Evolutionary conservation across 495 filamentous ascomycete species (phyloP).

Genomic region (Lophium mytilinum): DNA sequence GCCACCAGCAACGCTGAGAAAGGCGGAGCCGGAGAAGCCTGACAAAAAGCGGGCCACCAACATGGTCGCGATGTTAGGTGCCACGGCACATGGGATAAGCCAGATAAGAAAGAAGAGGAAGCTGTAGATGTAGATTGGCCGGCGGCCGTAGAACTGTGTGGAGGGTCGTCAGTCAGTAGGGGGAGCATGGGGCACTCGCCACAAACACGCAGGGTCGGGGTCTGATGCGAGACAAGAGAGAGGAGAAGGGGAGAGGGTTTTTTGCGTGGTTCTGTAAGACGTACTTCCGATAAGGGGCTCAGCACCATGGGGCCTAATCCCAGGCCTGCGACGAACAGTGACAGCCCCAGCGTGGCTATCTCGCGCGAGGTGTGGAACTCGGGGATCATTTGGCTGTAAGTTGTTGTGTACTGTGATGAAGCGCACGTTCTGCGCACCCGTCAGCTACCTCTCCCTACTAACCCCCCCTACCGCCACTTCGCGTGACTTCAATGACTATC

Average conservation of each 20-base stretch:
- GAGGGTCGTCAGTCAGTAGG: neutral
- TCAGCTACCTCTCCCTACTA: neutral
- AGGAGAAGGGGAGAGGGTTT: too few species aligned
- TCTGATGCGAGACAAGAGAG: neutral
- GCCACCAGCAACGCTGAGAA: conserved; percentile 82
- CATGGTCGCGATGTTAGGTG: conserved; percentile 75
- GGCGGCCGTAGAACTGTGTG: conserved; percentile 72
- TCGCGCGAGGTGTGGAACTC: conserved; percentile 64
- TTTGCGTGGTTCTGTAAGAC: conserved; percentile 1
- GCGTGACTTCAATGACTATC: too few species aligned
- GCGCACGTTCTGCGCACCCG: conserved; percentile 60
- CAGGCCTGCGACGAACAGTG: conserved; percentile 33
- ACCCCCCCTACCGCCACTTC: too few species aligned
- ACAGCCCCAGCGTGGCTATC: conserved; percentile 36
- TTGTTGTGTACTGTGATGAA: conserved; percentile 81
- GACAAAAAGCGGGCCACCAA: conserved; percentile 75
- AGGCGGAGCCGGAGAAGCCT: conserved; percentile 78
- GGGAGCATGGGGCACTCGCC: neutral
- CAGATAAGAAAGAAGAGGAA: conserved; percentile 76
- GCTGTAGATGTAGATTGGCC: conserved; percentile 73
- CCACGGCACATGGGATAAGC: conserved; percentile 82
- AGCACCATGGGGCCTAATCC: conserved; percentile 67
- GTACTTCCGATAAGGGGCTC: conserved; percentile 53
- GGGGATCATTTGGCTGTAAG: conserved; percentile 70
- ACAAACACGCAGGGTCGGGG: too few species aligned